phyloP scores from a whole-genome alignment of 345 rosid species.

The Ailanthus altissimus region DNA sequence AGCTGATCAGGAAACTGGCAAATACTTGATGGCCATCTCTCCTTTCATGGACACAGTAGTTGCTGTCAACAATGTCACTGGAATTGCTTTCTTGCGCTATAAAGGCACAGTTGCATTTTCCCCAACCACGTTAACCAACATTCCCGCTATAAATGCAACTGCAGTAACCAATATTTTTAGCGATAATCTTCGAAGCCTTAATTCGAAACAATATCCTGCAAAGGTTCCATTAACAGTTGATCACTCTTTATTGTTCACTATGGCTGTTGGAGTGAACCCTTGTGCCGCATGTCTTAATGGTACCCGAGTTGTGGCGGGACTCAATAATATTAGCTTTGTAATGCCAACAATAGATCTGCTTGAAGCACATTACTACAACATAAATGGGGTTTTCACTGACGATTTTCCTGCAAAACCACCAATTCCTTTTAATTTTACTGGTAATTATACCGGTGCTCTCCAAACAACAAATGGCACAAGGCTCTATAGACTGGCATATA shows the following conservation, averaged over 20 bases:
- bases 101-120: slow-evolving; percentile 37
- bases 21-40: slow-evolving; percentile 55
- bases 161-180: slow-evolving; percentile 34
- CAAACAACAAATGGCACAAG: slow-evolving; percentile 64
- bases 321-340: slow-evolving; percentile 63
- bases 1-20: slow-evolving; percentile 43
- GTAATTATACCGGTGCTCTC: slow-evolving; percentile 36
- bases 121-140: slow-evolving; percentile 36
- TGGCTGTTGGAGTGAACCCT: slow-evolving; percentile 63
- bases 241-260: slow-evolving; percentile 51
- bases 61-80: slow-evolving; percentile 54
- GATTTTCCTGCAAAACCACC: slow-evolving; percentile 67
- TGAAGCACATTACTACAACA: slow-evolving; percentile 64
- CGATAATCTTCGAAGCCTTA: slow-evolving; percentile 58
- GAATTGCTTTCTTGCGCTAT: slow-evolving; percentile 48
- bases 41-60: slow-evolving; percentile 81
- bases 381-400: slow-evolving; percentile 60
- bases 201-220: slow-evolving; percentile 50
- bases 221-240: slow-evolving; percentile 56
- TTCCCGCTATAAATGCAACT: slow-evolving; percentile 67
- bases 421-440: slow-evolving; percentile 55
- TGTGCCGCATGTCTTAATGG: slow-evolving; percentile 68
- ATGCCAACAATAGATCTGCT: slow-evolving; percentile 63
- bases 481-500: slow-evolving; percentile 53
- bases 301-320: slow-evolving; percentile 33